Evolutionary conservation across 2,329 filamentous ascomycete species (phyloP), one percentile per base, ranked within the genome.

Genomic region (Talaromyces rugulosus): DNA sequence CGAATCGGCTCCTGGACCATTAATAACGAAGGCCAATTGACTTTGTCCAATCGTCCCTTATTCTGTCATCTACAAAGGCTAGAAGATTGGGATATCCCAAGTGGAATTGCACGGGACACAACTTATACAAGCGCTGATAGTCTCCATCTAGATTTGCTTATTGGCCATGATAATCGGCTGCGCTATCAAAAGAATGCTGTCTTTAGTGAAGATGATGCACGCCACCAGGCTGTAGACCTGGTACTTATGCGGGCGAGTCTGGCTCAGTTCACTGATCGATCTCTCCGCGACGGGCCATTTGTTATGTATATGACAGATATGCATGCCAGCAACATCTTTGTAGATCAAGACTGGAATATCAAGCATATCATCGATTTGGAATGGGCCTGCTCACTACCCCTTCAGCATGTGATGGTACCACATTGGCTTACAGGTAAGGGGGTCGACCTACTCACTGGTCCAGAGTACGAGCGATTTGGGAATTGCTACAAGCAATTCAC

Each of bases 281-380:
- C 76, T 63, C 65, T 72, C 27, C 67, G 72, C 4, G 54, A 71
- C 18, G 75, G 76, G 1, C 74, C 74, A 1, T 79, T 75, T 59
- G 56, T 73, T 12, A 67, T 70, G 56, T 63, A 57, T 1, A 65
- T 79, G 27, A 77, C 74, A 18, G 76, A 79, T 62, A 64, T 79
- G 12, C 71, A 79, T 59, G 66, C 66, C 53, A 75, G 72, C 59
- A 79, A 80, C 57, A 72, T 74, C 18, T 70, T 73, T 55, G 72
- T 74, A 7, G 70, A 74, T 56, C 33, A 63, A 5, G 44, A 73
- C 23, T 74, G 67, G 71, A 65, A 71, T 64, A 63, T 72, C 47
- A 71, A 65, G 50, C 53, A 33, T 44, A 23, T 74, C 11, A 66
- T 72, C 55, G 70, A 72, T 56, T 63, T 73, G 8, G 70, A 74